These are phyloP conservation scores for Cyclotella choctawhatcheeana DNA, from an alignment of 108 stramenopile species.

Conservation along the genomic window DNA sequence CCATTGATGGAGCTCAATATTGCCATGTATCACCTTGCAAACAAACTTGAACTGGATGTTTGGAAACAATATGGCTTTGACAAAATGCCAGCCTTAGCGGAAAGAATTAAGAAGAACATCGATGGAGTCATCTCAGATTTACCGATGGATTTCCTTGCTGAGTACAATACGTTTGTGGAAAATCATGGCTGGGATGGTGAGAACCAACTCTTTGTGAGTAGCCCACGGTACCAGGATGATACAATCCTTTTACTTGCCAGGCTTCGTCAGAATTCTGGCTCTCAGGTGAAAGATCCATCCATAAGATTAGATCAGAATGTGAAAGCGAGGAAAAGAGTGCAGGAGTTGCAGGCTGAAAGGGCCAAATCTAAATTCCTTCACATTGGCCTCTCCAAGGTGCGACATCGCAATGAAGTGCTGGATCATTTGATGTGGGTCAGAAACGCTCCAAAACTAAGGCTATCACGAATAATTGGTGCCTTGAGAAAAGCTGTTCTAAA, in stretches of 20 bases:
- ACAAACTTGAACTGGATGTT: constrained; percentile 13
- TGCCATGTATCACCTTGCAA: constrained; percentile 29
- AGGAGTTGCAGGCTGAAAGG: constrained; percentile 20
- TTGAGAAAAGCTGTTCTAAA: constrained; percentile 15
- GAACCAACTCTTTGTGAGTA: constrained; percentile 36
- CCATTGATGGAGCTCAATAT: constrained; percentile 37
- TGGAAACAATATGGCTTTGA: constrained; percentile 32
- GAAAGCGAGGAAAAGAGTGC: constrained; percentile 14
- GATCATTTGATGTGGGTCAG: constrained; percentile 38
- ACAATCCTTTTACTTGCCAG: constrained; percentile 19
- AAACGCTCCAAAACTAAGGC: constrained; percentile 29
- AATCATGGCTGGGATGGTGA: constrained; percentile 31
- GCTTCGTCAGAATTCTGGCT: constrained; percentile 28
- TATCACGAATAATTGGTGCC: constrained; percentile 10
- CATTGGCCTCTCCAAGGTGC: constrained; percentile 10
- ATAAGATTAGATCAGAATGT: constrained; percentile 18
- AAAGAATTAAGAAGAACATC: constrained; percentile 21
- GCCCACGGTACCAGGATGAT: constrained; percentile 27
- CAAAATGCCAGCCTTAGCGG: constrained; percentile 12
- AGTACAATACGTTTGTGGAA: constrained; percentile 26
- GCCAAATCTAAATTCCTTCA: constrained; percentile 2
- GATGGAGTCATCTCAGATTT: constrained; percentile 20
- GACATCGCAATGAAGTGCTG: constrained; percentile 21
- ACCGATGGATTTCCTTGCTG: constrained; percentile 23
- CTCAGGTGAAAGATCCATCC: constrained; percentile 21